A percentile compares a stretch with the other conserved stretches of the same genome.
Evolutionary conservation across 1,284 basidiomycete genomes (phyloP).

Genomic region (Mycena citricolor): DNA sequence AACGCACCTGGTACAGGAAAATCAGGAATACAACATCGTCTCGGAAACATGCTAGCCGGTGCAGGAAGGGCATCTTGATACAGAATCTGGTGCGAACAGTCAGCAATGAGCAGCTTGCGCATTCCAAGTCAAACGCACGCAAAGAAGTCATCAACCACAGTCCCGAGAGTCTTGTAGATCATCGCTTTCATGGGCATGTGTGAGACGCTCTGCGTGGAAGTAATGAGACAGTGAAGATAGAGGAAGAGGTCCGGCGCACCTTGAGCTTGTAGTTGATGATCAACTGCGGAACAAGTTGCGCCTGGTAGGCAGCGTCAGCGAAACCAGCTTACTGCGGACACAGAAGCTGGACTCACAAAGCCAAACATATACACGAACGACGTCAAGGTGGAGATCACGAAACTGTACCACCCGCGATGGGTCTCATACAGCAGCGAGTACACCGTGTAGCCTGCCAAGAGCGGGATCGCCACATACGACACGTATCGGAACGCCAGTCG

Average conservation of each 20-base stretch:
- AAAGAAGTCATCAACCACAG: constrained; percentile 92
- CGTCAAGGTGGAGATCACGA: constrained; percentile 84
- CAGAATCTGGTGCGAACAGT: constrained; percentile 61
- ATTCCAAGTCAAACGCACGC: too few species aligned
- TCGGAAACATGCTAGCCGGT: constrained; percentile 87
- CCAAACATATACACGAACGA: constrained; percentile 96
- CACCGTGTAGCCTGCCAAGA: constrained; percentile 82
- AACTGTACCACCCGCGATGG: constrained; percentile 95
- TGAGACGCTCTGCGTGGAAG: constrained; percentile 69
- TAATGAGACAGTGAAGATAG: constrained; percentile 20
- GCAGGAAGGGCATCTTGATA: constrained; percentile 94
- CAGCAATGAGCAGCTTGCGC: constrained; percentile 6
- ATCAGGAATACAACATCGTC: constrained; percentile 90
- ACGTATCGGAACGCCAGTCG: constrained; percentile 89
- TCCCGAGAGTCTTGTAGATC: constrained; percentile 91
- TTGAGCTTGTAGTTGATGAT: constrained; percentile 97
- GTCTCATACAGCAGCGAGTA: constrained; percentile 90
- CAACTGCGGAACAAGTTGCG: constrained; percentile 87
- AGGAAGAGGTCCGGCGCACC: too few species aligned
- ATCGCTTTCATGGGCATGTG: constrained; percentile 98
- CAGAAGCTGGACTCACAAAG: constrained; percentile 63
- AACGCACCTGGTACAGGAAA: constrained; percentile 78
- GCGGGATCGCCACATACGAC: constrained; percentile 82
- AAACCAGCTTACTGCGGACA: constrained; percentile 17
- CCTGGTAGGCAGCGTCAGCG: constrained; percentile 43